These are phyloP conservation scores for Fusarium haematococcum DNA, from an alignment of 2,329 filamentous ascomycete species.

Conservation along the genomic window DNA sequence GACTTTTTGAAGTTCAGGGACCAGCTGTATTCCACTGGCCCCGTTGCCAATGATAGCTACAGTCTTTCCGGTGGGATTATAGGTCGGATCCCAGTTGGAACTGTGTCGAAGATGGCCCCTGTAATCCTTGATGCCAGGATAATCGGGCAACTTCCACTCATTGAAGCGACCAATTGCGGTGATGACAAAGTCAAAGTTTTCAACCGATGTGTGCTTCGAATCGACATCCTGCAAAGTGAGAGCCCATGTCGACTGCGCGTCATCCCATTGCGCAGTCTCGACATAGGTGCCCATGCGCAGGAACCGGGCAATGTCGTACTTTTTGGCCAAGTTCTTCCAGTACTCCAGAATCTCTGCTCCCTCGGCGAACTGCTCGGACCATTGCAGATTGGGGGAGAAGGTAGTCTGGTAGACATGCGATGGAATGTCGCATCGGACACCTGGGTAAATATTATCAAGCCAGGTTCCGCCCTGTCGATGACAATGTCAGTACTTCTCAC, in stretches of 20 bases:
- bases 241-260: slow-evolving; percentile 53
- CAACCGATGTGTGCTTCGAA: background rate
- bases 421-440: slow-evolving; percentile 73
- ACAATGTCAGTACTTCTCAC: background rate
- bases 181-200: slow-evolving; percentile 67
- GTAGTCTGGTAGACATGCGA: slow-evolving; percentile 75
- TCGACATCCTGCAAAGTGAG: background rate
- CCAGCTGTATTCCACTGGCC: background rate
- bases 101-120: slow-evolving; percentile 39
- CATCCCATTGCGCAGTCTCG: background rate
- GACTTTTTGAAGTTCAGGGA: background rate
- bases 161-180: slow-evolving; percentile 73
- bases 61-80: background rate
- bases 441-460: slow-evolving; percentile 69
- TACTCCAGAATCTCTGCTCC: slow-evolving; percentile 75
- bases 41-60: slow-evolving; percentile 7
- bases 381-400: slow-evolving; percentile 74
- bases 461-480: slow-evolving; percentile 47
- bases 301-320: slow-evolving; percentile 72
- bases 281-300: background rate
- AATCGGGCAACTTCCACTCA: slow-evolving; percentile 64
- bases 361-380: slow-evolving; percentile 74
- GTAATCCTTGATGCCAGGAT: slow-evolving; percentile 65
- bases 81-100: background rate
- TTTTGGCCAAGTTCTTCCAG: slow-evolving; percentile 69